Evolutionary conservation across 2,329 filamentous ascomycete species (phyloP).

Genomic region (Beauveria varroae): DNA sequence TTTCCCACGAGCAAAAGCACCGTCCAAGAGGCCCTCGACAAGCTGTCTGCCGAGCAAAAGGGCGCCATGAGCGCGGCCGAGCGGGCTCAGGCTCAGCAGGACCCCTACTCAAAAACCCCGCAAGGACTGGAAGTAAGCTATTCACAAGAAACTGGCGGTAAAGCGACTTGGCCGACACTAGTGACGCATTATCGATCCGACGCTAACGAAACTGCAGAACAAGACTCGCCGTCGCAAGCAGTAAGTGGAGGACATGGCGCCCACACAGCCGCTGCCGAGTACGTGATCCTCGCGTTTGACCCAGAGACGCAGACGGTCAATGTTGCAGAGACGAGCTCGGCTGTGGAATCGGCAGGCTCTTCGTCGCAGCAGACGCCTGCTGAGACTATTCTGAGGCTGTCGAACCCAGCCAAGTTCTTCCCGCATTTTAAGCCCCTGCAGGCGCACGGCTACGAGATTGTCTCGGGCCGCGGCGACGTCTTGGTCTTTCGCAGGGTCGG

Average conservation of each 20-base stretch:
- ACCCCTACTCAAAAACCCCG: conserved; percentile 36
- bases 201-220: conserved; percentile 10
- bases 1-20: conserved; percentile 24
- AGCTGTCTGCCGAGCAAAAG: not conserved
- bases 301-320: conserved; percentile 48
- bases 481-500: conserved; percentile 59
- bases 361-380: conserved; percentile 39
- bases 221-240: conserved; percentile 1
- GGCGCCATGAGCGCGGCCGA: conserved; percentile 2
- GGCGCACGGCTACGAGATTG: conserved; percentile 57
- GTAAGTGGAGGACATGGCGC: conserved; percentile 1
- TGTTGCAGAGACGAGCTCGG: conserved; percentile 53
- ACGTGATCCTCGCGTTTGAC: conserved; percentile 63
- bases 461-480: conserved; percentile 54
- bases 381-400: conserved; percentile 52
- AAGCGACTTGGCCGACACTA: conserved; percentile 26
- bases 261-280: conserved; percentile 23
- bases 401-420: conserved; percentile 58
- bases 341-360: conserved; percentile 38
- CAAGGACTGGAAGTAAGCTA: conserved; percentile 43
- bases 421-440: conserved; percentile 53
- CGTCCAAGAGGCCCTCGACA: conserved; percentile 21
- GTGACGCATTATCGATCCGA: conserved; percentile 24
- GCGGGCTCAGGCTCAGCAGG: conserved; percentile 18
- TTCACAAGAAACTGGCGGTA: conserved; percentile 32